Base-by-base conservation (phyloP, 176 grass and related monocot genomes). In the Phyllostachys edulis region DNA sequence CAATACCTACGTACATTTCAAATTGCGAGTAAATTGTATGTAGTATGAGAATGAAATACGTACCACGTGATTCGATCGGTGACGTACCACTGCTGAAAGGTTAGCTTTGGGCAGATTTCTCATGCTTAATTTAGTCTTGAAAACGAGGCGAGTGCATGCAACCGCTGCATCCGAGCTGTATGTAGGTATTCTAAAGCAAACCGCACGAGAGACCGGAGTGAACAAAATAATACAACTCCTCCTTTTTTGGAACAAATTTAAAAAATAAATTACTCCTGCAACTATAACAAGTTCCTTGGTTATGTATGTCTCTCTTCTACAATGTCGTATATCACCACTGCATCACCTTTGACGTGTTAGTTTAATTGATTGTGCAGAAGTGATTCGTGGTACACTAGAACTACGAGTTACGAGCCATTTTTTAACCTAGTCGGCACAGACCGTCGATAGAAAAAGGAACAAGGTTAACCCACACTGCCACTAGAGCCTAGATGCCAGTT, bases 71-170 rank as follows among this genome's bases (percentile, higher is more conserved):
- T 75, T 77, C 71, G 51, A 83, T 82, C 63, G 29, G 51, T 79
- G 55, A 47, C 87, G 67, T 68, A 75, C 49, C 82, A 26, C 41
- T 34, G 34, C 69, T 51, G 54, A 47, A 80, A 85, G 68, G 71
- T 54, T 68, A 14, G 47, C 45, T 37, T 81, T 75, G 39, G 29
- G 68, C 60, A 11, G 39, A 85, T 85, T 47, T 39, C 69, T 23
- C 29, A 40, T 2, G 69, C 26, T 80, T 85, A 80, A 5, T 89
- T 76, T 75, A 67, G 6, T 1, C 20, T 6, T 17, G 36, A 26
- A 26, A 16, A 36, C 39, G 11, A 7, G 26, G 14, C 50, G 8
- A 3, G 9, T 34, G 76, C 38, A 18, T 77, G 56, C 75, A 63
- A 56, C 24, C 66, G 77, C 5, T 56, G 57, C 46, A n/a, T n/a